A percentile compares a stretch with the other conserved stretches of the same genome.
Conservation (phyloP, 768 basidiomycete genomes). For the Termitomyces sp. region DNA sequence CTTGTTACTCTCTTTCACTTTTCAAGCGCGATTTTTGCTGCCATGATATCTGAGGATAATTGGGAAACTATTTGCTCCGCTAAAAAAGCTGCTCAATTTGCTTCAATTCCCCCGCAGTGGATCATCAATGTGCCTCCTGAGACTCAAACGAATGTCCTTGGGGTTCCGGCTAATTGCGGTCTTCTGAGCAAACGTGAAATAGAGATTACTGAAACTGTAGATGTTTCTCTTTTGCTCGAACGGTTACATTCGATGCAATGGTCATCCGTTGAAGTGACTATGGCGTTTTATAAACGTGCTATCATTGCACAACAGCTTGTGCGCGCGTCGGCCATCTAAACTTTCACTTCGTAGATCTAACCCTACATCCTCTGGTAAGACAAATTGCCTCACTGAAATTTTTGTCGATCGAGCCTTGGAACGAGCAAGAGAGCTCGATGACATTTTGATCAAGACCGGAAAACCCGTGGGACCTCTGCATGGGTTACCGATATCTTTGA, state of each 20-base stretch:
- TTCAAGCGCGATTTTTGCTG: neutral
- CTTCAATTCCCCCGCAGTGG: slow-evolving; percentile 53
- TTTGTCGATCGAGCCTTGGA: slow-evolving; percentile 46
- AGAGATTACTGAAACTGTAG: slow-evolving; percentile 50
- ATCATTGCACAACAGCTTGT: slow-evolving; percentile 65
- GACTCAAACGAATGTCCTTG: slow-evolving; percentile 40
- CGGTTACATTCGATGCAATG: slow-evolving; percentile 42
- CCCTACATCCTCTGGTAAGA: slow-evolving; percentile 15
- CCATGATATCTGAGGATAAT: neutral
- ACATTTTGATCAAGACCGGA: slow-evolving; percentile 37
- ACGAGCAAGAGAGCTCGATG: slow-evolving; percentile 46
- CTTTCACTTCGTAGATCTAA: neutral
- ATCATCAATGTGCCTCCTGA: slow-evolving; percentile 32
- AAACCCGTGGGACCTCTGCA: slow-evolving; percentile 44
- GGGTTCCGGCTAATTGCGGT: slow-evolving; percentile 43
- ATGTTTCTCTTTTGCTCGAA: slow-evolving; percentile 34
- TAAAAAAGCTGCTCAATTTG: slow-evolving; percentile 42
- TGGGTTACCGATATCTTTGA: slow-evolving; percentile 39
- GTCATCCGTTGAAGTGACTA: slow-evolving; percentile 53
- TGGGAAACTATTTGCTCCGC: slow-evolving; percentile 22
- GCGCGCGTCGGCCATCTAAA: slow-evolving; percentile 10
- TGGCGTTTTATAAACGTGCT: slow-evolving; percentile 61
- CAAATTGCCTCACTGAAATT: slow-evolving; percentile 54
- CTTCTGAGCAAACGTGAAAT: slow-evolving; percentile 48
- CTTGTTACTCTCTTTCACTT: neutral